Base-by-base conservation (phyloP, 257 asterid species). In the Solanum pimpinellifolium region DNA sequence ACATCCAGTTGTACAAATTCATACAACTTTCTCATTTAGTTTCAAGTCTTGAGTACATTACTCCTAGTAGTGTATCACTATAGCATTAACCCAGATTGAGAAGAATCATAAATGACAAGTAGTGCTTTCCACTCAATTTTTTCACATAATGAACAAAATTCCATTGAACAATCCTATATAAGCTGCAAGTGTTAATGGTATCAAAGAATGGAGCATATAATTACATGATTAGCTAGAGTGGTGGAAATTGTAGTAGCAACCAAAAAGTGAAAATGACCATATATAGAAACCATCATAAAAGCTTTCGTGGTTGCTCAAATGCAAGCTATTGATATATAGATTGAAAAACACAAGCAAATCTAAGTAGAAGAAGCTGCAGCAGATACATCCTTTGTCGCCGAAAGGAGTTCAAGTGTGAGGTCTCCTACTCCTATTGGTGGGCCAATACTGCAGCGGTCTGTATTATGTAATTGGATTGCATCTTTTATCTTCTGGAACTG, bases 401-500 rank as follows among this genome's bases (percentile, higher is more conserved):
- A 75, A 87, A 87, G 85, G 85, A 85, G 87, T 90, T 88, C 98
- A 5, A 95, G 93, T 47, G 82, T 89, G 65, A 96, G 83, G 83
- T 95, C 94, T 82, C 97, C 96, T 9, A 96, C 93, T 52, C 98
- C 98, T 91, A 62, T 91, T 65, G 97, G 96, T 11, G 99, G 97
- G 7, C 98, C 98, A n/a, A 95, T 92, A 92, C 98, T 96, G 93
- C 99, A 96, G 7, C 99, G 93, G 44, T 91, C 98, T 18, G 98
- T 93, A 91, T 93, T 96, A 82, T 96, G 99, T 52, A 90, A 91
- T 88, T 86, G 70, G n/a, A 96, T 93, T 21, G 99, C 95, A 77
- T 94, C 98, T 94, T 93, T 95, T 84, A 96, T 93, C 92, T 93
- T 96, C 94, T 94, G 97, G 86, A 96, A 96, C 99, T 96, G 96